phyloP scores from a whole-genome alignment of 257 asterid species.

The Ophiorrhiza pumila region DNA sequence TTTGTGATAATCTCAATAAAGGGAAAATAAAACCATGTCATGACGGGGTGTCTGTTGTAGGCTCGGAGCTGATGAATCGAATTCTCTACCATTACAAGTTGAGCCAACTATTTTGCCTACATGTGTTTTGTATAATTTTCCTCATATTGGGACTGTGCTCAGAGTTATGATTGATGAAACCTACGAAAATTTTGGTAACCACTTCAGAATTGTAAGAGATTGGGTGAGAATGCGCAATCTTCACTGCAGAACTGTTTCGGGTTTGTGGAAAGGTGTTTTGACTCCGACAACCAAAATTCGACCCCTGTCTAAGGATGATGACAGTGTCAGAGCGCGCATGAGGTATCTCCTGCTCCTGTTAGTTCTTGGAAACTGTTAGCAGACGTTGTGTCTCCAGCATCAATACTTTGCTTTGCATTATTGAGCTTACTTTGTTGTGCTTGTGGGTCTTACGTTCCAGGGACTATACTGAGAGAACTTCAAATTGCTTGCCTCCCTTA shows the following conservation, averaged over 20 bases:
- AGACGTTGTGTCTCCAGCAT: too few relatives aligned
- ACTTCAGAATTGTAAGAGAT: conserved; percentile 15
- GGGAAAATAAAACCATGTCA: background rate
- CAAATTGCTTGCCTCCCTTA: background rate
- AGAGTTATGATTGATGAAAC: conserved; percentile 11
- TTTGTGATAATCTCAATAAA: background rate
- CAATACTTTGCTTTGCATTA: background rate
- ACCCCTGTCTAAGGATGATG: background rate
- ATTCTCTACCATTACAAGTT: background rate
- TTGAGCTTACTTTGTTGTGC: background rate
- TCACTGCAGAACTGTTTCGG: conserved; percentile 13
- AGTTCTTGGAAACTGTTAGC: background rate
- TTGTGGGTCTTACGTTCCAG: conserved; percentile 6
- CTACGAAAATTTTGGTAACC: conserved; percentile 16
- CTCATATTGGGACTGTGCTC: conserved; percentile 14
- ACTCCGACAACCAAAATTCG: conserved; percentile 17
- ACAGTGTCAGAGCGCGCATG: conserved; percentile 1
- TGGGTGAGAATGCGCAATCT: conserved; percentile 28
- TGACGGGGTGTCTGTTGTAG: background rate
- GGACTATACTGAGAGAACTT: conserved; percentile 1
- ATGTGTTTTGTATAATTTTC: conserved; percentile 4
- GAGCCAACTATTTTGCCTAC: conserved; percentile 6
- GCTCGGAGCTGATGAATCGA: conserved; percentile 5
- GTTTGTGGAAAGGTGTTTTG: conserved; percentile 23
- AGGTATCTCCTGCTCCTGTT: conserved; percentile 14